A percentile compares a stretch with the other conserved stretches of the same genome.
Conservation (phyloP, 2,329 filamentous ascomycete species). For the Penicillium aurantiogriseum region DNA sequence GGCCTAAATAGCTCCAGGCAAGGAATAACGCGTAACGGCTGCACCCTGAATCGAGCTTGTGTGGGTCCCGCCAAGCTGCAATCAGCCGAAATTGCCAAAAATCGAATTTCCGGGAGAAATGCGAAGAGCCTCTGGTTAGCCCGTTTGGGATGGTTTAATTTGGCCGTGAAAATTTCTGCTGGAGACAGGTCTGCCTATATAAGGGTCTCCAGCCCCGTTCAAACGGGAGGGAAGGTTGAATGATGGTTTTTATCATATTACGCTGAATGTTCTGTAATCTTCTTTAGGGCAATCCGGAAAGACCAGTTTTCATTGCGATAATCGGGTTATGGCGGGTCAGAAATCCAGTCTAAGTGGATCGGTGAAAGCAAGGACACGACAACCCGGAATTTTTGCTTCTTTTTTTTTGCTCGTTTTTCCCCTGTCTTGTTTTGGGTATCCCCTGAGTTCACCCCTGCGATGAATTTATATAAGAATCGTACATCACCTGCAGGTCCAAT, state of each 20-base stretch:
- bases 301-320: constrained; percentile 8
- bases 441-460: background rate
- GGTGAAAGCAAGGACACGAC: constrained; percentile 20
- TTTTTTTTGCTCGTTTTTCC: constrained; percentile 1
- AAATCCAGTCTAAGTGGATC: constrained; percentile 23
- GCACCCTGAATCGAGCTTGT: constrained; percentile 23
- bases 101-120: constrained; percentile 12
- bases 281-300: constrained; percentile 18
- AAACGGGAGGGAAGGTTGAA: background rate
- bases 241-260: background rate
- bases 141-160: background rate
- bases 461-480: background rate
- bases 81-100: constrained; percentile 22
- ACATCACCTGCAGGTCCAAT: background rate
- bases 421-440: background rate
- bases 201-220: constrained; percentile 1
- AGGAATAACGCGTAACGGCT: constrained; percentile 1
- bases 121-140: constrained; percentile 19
- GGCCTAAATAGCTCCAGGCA: background rate
- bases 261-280: constrained; percentile 8
- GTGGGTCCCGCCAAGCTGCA: constrained; percentile 29
- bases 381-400: constrained; percentile 8
- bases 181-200: constrained; percentile 1
- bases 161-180: background rate
- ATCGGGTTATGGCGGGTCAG: constrained; percentile 25